Base-by-base conservation (phyloP, 208 protist species). In the Blechomonas ayalai region DNA sequence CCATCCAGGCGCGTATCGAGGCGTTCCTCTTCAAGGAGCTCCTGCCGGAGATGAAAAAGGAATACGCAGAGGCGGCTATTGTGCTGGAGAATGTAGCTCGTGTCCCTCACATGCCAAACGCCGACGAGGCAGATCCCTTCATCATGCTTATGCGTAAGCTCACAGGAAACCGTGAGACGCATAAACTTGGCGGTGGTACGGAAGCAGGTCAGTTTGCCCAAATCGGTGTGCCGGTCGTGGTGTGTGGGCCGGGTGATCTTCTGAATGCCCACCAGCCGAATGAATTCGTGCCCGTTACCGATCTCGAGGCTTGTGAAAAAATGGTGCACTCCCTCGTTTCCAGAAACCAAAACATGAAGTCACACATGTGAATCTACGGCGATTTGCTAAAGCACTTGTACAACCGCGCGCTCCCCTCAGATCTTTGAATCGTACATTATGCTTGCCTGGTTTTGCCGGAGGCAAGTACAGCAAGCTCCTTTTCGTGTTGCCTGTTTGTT, bases 241-340 rank as follows among this genome's bases (percentile, higher is more conserved):
- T 80, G 6, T 82, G 63, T 51, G 73, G 73, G 5, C 69, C 63
- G 18, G 73, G 66, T 3, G 56, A 56, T 43, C 67, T 79, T 35
- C 41, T 50, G 22, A 60, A 78, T 15, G 73, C 71, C 18, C 71
- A 80, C 28, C 47, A 74, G 38, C 47, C 70, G 0, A 77, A 82
- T 40, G 67, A 87, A 42, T 82, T 80, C 50, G 63, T 78, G 9
- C 47, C 62, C 0, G 40, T 59, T 22, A 54, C 68, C 28, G 52
- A 87, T 16, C 60, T 82, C 10, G 48, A 63, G 27, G 67, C 39
- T 23, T 76, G 64, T 39, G 43, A 50, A 26, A 55, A 40, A 16
- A 47, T 76, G 0, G 38, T 76, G n/a, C 45, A 62, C 9, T 48
- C 36, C 9, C 46, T 67, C 32, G 45, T 66, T 24, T 41, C 50